phyloP scores from a whole-genome alignment of 257 asterid species.

The Fraxinus americana region DNA sequence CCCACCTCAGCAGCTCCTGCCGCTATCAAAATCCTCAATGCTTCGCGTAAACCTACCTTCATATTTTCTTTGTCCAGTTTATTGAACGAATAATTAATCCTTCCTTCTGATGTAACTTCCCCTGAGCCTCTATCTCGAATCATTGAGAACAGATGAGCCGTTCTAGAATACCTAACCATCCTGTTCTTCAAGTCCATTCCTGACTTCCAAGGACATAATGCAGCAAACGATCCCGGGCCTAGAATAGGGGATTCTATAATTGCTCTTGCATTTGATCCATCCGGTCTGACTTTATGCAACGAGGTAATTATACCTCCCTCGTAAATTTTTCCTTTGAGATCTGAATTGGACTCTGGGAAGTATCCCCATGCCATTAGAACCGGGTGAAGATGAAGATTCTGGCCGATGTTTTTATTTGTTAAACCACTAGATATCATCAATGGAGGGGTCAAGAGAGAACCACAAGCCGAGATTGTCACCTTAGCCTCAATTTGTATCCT shows the following conservation, averaged over 20 bases:
- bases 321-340: constrained; percentile 46
- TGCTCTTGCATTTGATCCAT: constrained; percentile 46
- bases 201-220: constrained; percentile 64
- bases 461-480: constrained; percentile 82
- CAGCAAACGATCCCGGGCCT: constrained; percentile 76
- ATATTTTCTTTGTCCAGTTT: constrained; percentile 57
- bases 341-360: constrained; percentile 56
- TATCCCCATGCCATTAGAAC: constrained; percentile 95
- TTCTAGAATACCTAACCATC: constrained; percentile 55
- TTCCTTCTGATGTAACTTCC: constrained; percentile 46
- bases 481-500: constrained; percentile 55
- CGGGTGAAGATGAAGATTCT: constrained; percentile 85
- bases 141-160: constrained; percentile 69
- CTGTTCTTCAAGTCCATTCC: constrained; percentile 52
- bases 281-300: constrained; percentile 49
- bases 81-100: constrained; percentile 46
- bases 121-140: constrained; percentile 62
- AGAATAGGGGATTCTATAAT: constrained; percentile 56
- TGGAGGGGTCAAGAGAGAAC: constrained; percentile 85
- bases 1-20: constrained; percentile 93
- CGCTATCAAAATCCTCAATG: constrained; percentile 61
- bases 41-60: constrained; percentile 47
- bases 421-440: constrained; percentile 72
- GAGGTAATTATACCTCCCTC: constrained; percentile 92
- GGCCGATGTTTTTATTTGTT: constrained; percentile 64